These are phyloP conservation scores for Sphaerulina populicola DNA, from an alignment of 2,329 filamentous ascomycete species.

Conservation along the genomic window DNA sequence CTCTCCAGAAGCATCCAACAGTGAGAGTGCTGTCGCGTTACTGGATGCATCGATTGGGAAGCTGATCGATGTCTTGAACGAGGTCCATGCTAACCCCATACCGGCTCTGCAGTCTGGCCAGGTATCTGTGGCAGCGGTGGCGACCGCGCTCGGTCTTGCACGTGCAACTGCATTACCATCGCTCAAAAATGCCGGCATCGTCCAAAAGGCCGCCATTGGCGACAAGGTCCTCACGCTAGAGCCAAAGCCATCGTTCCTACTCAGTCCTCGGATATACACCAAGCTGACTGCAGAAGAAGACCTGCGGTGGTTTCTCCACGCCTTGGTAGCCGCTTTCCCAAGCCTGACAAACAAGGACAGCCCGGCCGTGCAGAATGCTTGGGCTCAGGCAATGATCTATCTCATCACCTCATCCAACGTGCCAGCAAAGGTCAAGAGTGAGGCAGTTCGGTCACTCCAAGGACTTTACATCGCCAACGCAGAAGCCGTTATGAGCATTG, in stretches of 20 bases:
- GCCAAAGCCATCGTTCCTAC: slow-evolving; percentile 79
- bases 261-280: slow-evolving; percentile 76
- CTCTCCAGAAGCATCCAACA: slow-evolving; percentile 41
- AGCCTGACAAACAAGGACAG: slow-evolving; percentile 30
- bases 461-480: slow-evolving; percentile 56
- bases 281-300: slow-evolving; percentile 71
- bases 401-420: slow-evolving; percentile 57
- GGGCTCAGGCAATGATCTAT: slow-evolving; percentile 82
- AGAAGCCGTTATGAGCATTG: slow-evolving; percentile 50
- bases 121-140: slow-evolving; percentile 69
- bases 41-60: slow-evolving; percentile 46
- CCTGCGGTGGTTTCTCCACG: slow-evolving; percentile 64
- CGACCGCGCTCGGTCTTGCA: slow-evolving; percentile 53
- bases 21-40: slow-evolving; percentile 41
- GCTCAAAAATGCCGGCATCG: slow-evolving; percentile 48
- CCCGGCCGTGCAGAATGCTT: slow-evolving; percentile 36
- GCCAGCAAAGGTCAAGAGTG: slow-evolving; percentile 55
- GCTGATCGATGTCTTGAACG: slow-evolving; percentile 64
- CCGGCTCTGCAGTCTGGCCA: slow-evolving; percentile 73
- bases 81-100: slow-evolving; percentile 68
- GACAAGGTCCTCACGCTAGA: slow-evolving; percentile 59
- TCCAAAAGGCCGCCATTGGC: slow-evolving; percentile 55
- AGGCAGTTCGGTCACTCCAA: slow-evolving; percentile 55
- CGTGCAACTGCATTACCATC: slow-evolving; percentile 46
- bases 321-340: slow-evolving; percentile 54